Base-by-base conservation (phyloP, 805 yeast species). In the Lipomyces japonicus region DNA sequence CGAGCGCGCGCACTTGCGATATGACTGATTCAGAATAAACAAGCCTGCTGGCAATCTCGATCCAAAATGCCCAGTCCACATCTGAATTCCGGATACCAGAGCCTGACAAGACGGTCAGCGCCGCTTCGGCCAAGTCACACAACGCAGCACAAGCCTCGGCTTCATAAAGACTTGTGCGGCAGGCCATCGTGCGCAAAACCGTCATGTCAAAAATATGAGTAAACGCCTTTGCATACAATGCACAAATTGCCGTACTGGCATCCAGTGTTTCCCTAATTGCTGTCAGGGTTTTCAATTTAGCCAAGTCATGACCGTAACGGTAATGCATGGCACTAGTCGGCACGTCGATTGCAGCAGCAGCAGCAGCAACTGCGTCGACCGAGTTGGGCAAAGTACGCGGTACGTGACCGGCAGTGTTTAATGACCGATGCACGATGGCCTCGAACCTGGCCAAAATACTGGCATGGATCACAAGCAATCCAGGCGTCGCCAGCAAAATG, bases 31-130 rank as follows among this genome's bases (percentile, higher is more conserved):
- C 80, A 5, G 87, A 78, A 5, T 70, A 61, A n/a, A 86, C 64
- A 81, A 86, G 76, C 49, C 78, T 70, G 51, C 76, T 68, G 12
- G 72, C 65, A 14, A 84, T 81, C 46, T 74, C 71, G 4, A 83
- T 65, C 95, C 95, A 87, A 62, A 88, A 86, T 44, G 71, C 69
- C 93, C 95, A 87, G 68, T 84, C 78, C 22, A 86, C 66, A 6
- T 62, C 65, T 2, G 55, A 54, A 10, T 65, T 55, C 22, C 58
- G 55, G n/a, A n/a, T n/a, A 9, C 66, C 54, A 42, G 63, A 64
- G 39, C 63, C 56, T 23, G 47, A 37, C 9, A 70, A 59, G 10
- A 64, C 60, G n/a, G 65, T 55, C 21, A 71, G 45, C 61, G 65
- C 67, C 52, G 70, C 75, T 48, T 72, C 75, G 4, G 62, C 66